phyloP scores from a whole-genome alignment of 768 basidiomycete genomes.

The Boletus rubroflammeus region DNA sequence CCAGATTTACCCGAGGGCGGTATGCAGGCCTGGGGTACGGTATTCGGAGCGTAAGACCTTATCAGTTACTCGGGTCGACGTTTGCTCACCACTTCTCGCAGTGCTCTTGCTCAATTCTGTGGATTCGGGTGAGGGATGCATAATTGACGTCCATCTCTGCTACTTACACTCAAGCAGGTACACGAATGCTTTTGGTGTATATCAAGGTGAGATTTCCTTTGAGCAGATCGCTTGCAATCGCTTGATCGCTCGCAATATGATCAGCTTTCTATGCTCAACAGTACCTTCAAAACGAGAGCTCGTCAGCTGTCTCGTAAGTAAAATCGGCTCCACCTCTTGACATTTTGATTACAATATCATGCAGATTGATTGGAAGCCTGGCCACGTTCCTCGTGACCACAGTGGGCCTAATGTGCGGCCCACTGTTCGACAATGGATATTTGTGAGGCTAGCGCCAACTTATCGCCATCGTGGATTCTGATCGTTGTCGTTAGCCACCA shows the following conservation, averaged over 20 bases:
- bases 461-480: neutral
- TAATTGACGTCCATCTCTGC: neutral
- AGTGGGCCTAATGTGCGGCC: constrained; percentile 23
- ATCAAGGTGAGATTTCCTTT: constrained; percentile 16
- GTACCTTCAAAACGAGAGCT: constrained; percentile 18
- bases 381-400: constrained; percentile 14
- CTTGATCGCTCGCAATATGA: neutral
- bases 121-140: constrained; percentile 20
- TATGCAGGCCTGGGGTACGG: constrained; percentile 24
- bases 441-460: constrained; percentile 16
- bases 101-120: constrained; percentile 26
- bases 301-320: constrained; percentile 26
- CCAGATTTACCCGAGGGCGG: constrained; percentile 14
- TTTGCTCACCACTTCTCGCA: constrained; percentile 1
- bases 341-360: neutral
- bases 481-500: constrained; percentile 6
- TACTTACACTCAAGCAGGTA: constrained; percentile 12
- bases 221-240: neutral
- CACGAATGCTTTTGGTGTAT: constrained; percentile 24
- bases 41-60: constrained; percentile 22
- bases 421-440: constrained; percentile 26
- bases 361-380: constrained; percentile 29
- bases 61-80: neutral
- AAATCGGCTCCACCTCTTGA: too few species aligned
- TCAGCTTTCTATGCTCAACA: constrained; percentile 23